Conservation (phyloP, 306 rosid genomes). For the Datisca glomerata region DNA sequence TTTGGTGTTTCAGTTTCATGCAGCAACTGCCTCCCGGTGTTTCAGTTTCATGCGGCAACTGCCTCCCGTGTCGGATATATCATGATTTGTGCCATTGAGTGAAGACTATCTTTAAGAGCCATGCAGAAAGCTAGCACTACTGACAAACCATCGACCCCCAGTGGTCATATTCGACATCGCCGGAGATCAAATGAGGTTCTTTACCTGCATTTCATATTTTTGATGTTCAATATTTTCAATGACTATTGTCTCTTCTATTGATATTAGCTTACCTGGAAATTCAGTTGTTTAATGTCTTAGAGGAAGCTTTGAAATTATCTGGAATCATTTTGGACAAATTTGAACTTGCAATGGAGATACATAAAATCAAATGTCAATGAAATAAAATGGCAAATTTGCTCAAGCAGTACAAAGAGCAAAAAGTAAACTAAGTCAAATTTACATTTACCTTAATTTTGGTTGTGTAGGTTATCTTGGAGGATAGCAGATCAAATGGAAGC, state of each 20-base stretch:
- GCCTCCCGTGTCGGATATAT: too few species aligned
- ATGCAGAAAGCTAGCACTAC: constrained; percentile 10
- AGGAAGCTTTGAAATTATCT: background rate
- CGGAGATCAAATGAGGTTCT: constrained; percentile 16
- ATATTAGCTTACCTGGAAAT: background rate
- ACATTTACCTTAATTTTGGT: constrained; percentile 11
- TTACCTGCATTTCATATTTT: background rate
- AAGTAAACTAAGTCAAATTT: too few species aligned
- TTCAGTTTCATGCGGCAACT: too few species aligned
- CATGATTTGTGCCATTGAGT: too few species aligned
- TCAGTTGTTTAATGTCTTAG: background rate
- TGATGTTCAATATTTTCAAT: background rate
- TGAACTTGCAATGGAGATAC: too few species aligned
- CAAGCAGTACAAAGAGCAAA: too few species aligned
- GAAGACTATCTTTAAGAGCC: constrained; percentile 3
- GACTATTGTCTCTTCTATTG: background rate
- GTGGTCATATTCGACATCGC: constrained; percentile 12
- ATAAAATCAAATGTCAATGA: too few species aligned
- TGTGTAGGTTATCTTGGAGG: constrained; percentile 51
- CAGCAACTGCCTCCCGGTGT: too few species aligned
- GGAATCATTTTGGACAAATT: too few species aligned
- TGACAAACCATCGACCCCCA: constrained; percentile 9
- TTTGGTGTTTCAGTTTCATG: too few species aligned
- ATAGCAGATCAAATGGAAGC: constrained; percentile 50
- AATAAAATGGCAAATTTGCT: too few species aligned